These are phyloP conservation scores for Cornus suecica DNA, from an alignment of 148 eudicot genomes.

Conservation along the genomic window DNA sequence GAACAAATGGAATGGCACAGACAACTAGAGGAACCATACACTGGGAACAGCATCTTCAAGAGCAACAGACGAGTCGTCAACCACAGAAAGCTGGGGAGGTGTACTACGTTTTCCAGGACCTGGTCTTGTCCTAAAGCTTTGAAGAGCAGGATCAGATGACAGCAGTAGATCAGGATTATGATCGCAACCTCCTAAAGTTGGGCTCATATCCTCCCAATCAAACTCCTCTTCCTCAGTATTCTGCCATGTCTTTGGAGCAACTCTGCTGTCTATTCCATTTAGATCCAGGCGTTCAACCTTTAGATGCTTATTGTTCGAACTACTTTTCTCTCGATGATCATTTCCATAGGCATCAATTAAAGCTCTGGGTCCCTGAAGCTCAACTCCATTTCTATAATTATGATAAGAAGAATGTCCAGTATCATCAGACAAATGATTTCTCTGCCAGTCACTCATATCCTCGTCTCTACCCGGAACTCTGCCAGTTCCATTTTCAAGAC, in stretches of 20 bases:
- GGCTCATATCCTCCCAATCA: slow-evolving; percentile 82
- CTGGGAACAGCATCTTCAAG: slow-evolving; percentile 41
- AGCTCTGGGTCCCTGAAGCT: slow-evolving; percentile 70
- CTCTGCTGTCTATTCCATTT: slow-evolving; percentile 37
- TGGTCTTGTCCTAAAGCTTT: slow-evolving; percentile 33
- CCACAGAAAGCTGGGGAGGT: slow-evolving; percentile 23
- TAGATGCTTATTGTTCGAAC: slow-evolving; percentile 33
- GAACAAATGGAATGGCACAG: slow-evolving; percentile 11
- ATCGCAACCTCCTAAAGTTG: slow-evolving; percentile 43
- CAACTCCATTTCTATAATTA: slow-evolving; percentile 37
- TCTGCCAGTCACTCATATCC: slow-evolving; percentile 43
- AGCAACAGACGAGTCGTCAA: slow-evolving; percentile 31
- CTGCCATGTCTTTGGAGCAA: slow-evolving; percentile 56
- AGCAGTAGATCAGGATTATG: slow-evolving; percentile 29
- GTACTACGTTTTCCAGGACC: slow-evolving; percentile 31
- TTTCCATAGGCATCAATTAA: slow-evolving; percentile 90
- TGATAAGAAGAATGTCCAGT: slow-evolving; percentile 19
- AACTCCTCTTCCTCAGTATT: slow-evolving; percentile 87
- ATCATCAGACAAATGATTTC: slow-evolving; percentile 35
- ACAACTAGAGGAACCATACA: slow-evolving; percentile 44
- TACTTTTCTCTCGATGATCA: slow-evolving; percentile 56
- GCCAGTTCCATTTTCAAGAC: slow-evolving; percentile 34
- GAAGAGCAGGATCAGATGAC: slow-evolving; percentile 27
- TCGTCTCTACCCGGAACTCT: slow-evolving; percentile 49
- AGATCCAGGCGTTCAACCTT: slow-evolving; percentile 23